A percentile compares a stretch with the other conserved stretches of the same genome.
Evolutionary conservation across 176 grass and related monocot genomes (phyloP).

Genomic region (Eleusine coracana): DNA sequence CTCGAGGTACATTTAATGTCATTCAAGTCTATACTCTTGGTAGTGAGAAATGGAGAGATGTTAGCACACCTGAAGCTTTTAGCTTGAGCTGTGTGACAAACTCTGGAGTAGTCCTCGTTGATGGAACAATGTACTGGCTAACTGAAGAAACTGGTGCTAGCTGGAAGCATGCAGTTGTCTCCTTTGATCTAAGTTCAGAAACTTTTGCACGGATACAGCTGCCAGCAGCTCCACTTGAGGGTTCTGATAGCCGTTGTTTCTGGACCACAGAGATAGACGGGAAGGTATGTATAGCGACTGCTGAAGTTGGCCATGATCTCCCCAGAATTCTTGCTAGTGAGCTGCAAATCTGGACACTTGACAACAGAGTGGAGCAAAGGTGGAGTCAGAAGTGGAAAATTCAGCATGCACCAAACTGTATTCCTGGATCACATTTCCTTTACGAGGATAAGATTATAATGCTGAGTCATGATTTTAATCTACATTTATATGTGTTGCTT

Average conservation of each 20-base stretch:
- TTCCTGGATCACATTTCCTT: conserved; percentile 27
- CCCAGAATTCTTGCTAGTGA: neutral
- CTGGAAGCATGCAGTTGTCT: conserved; percentile 15
- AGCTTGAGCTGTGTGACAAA: conserved; percentile 11
- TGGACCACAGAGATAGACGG: conserved; percentile 32
- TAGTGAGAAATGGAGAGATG: neutral
- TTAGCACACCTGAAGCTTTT: conserved; percentile 14
- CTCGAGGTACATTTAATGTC: neutral
- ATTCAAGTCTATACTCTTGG: conserved; percentile 47
- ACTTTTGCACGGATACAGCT: neutral
- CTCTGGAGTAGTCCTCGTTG: neutral
- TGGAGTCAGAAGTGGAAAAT: conserved; percentile 30
- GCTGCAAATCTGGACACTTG: conserved; percentile 36
- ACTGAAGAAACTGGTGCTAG: neutral
- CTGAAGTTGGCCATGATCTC: neutral
- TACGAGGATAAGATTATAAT: conserved; percentile 28
- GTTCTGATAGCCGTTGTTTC: neutral
- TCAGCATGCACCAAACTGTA: neutral
- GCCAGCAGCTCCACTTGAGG: neutral
- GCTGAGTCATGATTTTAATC: neutral
- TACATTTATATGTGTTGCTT: conserved; percentile 18
- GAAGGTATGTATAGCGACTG: conserved; percentile 23
- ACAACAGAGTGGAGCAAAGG: conserved; percentile 4
- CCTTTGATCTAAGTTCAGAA: conserved; percentile 41
- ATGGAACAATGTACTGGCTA: conserved; percentile 22